Evolutionary conservation across 345 rosid genomes (phyloP), one percentile per base, ranked within the genome.

Genomic region (Turnera subulata): DNA sequence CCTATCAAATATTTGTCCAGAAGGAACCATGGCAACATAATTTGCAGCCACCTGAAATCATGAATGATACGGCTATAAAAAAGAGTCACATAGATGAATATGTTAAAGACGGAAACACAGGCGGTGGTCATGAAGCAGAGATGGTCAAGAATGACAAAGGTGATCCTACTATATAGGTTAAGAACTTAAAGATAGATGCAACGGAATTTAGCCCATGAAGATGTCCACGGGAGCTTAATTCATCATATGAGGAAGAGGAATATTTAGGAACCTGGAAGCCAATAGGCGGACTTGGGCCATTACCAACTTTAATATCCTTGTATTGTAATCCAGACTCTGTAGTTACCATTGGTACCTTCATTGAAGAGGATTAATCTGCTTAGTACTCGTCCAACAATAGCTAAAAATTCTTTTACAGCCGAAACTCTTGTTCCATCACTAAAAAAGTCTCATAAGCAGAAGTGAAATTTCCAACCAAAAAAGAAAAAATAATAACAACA

Each of bases 1-100:
- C 93, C 98, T 88, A 73, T 92, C 98, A 23, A 92, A 92, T 52
- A 92, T 79, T 70, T 92, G 96, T 16, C 96, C 93, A 15, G 95
- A 86, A 46, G 96, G 96, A 78, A 92, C 72, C 98, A 92, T 88
- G 61, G 98, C 98, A 49, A 88, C 91, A 76, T 80, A 88, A 71
- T 88, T 92, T 33, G 96, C 96, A 53, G 98, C 95, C 64, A 86
- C 98, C 98, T 88, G 73, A 22, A 35, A 50, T 20, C 52, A 33
- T 46, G 16, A 46, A 40, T 23, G 2, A 39, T 55, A 57, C 22
- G 40, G 47, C 21, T 18, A 39, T 50, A 8, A 69, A 40, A 47
- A 1, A 20, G 18, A 35, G 53, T 59, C 43, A 46, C 14, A 19
- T 4, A 50, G 38, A 35, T 26, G 47, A 45, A 46, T 23, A 7